Base-by-base conservation (phyloP, 306 rosid genomes). In the Cucumis cinereus region DNA sequence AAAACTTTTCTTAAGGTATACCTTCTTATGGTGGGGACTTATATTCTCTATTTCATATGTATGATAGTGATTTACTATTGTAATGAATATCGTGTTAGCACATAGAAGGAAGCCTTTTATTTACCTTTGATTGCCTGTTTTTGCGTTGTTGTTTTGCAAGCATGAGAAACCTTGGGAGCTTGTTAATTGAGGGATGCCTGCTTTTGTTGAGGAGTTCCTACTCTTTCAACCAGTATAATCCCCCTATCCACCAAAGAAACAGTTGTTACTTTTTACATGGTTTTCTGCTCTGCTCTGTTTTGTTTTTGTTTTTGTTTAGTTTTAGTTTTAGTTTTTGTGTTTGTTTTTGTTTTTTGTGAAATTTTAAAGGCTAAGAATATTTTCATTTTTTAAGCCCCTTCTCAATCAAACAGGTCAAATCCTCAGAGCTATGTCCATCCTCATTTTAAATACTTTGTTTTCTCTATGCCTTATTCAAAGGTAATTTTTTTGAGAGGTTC, bases 1-100 rank as follows among this genome's bases (percentile, higher is more conserved):
- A 86, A 82, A 84, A 85, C 79, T 77, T 87, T 86, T 81, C 81
- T 90, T 70, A 91, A 87, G 96, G 98, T 93, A 81, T 80, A 76
- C 74, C 45, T 3, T 33, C 17, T 8, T 64, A 64, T 6, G 10
- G 1, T 64, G 28, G 24, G 49, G 28, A 35, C 26, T 17, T 36
- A 49, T n/a, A 64, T 38, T 38, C 50, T 62, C 19, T 63, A 1
- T 63, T 63, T 14, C 3, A 8, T 36, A 19, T 63, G 10, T 17
- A 36, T 10, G 9, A 1, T 35, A 3, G 1, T 9, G 20, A 35
- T 64, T 64, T 64, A 38, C 11, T 64, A 36, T 17, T 38, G 20
- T 9, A 64, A 64, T 38, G 28, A 62, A n/a, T 38, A 19, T n/a
- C 6, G 3, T n/a, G 49, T 20, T 38, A 19, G 47, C 26, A 36